Evolutionary conservation across 805 yeast species (phyloP).

Genomic region (Candida nonsorbophila): DNA sequence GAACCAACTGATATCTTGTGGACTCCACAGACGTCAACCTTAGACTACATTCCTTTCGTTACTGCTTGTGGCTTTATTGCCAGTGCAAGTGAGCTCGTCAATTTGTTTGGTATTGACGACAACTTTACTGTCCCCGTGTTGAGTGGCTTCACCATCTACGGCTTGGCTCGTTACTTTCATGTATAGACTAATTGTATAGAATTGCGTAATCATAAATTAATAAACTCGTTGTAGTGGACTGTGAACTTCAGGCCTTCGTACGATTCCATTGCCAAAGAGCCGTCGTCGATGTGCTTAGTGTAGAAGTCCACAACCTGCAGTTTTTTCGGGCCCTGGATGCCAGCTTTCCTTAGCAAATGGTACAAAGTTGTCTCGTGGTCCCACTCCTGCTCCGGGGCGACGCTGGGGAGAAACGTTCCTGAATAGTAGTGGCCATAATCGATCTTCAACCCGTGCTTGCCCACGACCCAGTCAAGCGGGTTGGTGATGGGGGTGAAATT

Average conservation of each 20-base stretch:
- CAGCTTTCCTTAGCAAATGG: conserved; percentile 73
- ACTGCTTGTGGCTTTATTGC: conserved; percentile 74
- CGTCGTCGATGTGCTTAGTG: conserved; percentile 21
- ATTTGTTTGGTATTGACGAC: conserved; percentile 76
- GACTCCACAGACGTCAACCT: conserved; percentile 53
- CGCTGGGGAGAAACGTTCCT: conserved; percentile 89
- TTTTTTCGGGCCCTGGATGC: conserved; percentile 19
- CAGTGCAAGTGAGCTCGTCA: conserved; percentile 80
- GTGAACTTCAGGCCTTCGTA: conserved; percentile 31
- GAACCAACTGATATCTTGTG: conserved; percentile 58
- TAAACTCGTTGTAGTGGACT: conserved; percentile 20
- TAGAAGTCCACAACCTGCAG: conserved; percentile 18
- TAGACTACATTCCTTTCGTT: conserved; percentile 51
- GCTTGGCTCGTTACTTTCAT: conserved; percentile 18
- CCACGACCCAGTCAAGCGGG: conserved; percentile 73
- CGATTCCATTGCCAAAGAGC: conserved; percentile 26
- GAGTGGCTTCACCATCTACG: conserved; percentile 61
- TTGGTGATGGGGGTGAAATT: conserved; percentile 50
- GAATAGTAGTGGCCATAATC: conserved; percentile 45
- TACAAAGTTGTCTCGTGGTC: conserved; percentile 62
- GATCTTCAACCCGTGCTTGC: conserved; percentile 75
- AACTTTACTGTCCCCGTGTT: conserved; percentile 91
- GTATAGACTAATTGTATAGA: conserved; percentile 1
- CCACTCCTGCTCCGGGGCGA: conserved; percentile 87
- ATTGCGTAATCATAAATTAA: background rate